Evolutionary conservation across 1,139 yeast genomes (phyloP).

Genomic region (Kluyveromyces sp.): DNA sequence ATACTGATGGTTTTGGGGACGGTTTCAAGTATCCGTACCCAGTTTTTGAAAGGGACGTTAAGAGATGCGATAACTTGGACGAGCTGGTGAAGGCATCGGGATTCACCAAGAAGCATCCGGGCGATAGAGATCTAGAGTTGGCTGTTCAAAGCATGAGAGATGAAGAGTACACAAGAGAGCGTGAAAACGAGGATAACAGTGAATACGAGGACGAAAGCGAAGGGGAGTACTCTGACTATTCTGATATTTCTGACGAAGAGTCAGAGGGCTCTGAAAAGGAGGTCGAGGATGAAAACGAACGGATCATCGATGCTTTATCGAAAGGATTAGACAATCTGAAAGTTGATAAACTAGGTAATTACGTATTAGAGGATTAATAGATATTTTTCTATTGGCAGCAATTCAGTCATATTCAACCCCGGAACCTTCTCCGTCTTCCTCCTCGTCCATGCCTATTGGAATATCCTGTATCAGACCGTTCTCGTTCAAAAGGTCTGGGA

Average conservation of each 20-base stretch:
- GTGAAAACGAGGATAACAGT: slow-evolving; percentile 21
- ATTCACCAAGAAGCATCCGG: slow-evolving; percentile 62
- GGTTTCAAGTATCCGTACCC: slow-evolving; percentile 79
- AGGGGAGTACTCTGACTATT: slow-evolving; percentile 32
- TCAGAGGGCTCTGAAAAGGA: slow-evolving; percentile 33
- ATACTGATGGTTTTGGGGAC: slow-evolving; percentile 72
- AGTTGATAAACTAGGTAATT: slow-evolving; percentile 78
- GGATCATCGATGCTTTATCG: slow-evolving; percentile 61
- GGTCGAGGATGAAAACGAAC: slow-evolving; percentile 58
- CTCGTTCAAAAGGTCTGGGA: slow-evolving; percentile 5
- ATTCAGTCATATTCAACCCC: slow-evolving; percentile 34
- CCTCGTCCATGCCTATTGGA: slow-evolving; percentile 23
- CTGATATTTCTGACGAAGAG: slow-evolving; percentile 33
- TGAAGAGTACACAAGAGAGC: slow-evolving; percentile 35
- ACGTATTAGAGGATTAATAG: slow-evolving; percentile 47
- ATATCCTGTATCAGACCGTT: slow-evolving; percentile 12
- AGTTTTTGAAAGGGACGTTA: slow-evolving; percentile 65
- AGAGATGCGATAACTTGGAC: slow-evolving; percentile 64
- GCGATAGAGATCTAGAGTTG: slow-evolving; percentile 61
- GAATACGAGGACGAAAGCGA: slow-evolving; percentile 29
- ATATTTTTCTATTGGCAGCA: background rate
- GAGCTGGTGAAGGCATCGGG: slow-evolving; percentile 89
- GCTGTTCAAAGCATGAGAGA: slow-evolving; percentile 64
- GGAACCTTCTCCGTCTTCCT: slow-evolving; percentile 36
- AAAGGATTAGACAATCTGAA: slow-evolving; percentile 54